Evolutionary conservation across 352 stramenopile genomes (phyloP).

Genomic region (Phytophthora litchii): DNA sequence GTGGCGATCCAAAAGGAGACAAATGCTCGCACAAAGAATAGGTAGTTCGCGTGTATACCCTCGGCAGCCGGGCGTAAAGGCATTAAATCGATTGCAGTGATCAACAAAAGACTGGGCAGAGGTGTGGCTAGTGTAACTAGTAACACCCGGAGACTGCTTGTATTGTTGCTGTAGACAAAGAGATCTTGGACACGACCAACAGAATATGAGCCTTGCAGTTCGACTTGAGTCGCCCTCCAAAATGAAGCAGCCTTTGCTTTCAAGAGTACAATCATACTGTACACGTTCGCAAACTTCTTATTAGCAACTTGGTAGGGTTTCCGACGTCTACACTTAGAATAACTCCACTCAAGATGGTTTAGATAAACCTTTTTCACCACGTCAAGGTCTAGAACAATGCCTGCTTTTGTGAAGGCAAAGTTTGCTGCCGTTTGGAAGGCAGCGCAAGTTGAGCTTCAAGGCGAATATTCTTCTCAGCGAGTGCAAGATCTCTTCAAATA

Average conservation of each 20-base stretch:
- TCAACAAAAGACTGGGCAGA: not conserved
- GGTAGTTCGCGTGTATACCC: not conserved
- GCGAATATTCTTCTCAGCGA: slow-evolving; percentile 19
- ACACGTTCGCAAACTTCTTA: not conserved
- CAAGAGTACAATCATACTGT: not conserved
- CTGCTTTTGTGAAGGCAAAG: slow-evolving; percentile 1
- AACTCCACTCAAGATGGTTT: slow-evolving; percentile 1
- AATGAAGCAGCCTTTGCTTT: not conserved
- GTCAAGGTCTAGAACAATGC: not conserved
- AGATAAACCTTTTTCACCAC: no score
- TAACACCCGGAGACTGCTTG: not conserved
- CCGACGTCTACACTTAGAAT: not conserved
- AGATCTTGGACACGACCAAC: not conserved
- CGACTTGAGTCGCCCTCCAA: not conserved
- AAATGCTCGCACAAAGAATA: not conserved
- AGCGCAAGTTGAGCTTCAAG: slow-evolving; percentile 24
- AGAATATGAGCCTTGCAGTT: not conserved
- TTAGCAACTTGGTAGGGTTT: no score
- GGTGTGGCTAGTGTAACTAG: not conserved
- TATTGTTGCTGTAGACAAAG: not conserved
- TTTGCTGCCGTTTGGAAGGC: slow-evolving; percentile 12
- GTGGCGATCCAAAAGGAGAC: not conserved
- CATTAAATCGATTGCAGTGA: not conserved
- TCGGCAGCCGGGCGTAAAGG: not conserved
- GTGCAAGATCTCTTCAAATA: slow-evolving; percentile 16